Conservation (phyloP, 1,139 yeast genomes). For the Meyerozyma sp. region DNA sequence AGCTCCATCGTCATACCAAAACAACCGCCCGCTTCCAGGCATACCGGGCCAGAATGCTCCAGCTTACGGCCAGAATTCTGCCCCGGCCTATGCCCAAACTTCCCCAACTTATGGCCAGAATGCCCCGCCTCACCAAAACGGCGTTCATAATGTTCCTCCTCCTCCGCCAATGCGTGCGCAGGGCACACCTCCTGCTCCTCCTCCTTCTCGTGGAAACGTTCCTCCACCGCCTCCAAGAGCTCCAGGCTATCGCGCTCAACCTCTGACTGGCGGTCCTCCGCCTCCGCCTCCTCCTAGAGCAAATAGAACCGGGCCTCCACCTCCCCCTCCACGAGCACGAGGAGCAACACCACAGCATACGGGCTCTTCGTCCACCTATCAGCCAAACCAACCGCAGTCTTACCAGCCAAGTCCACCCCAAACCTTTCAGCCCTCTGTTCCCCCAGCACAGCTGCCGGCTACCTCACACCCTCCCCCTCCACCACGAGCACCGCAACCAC, state of each 20-base stretch:
- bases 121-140: neutral
- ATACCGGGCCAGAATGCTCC: slow-evolving; percentile 2
- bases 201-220: slow-evolving; percentile 22
- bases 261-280: slow-evolving; percentile 11
- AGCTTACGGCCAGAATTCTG: neutral
- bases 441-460: slow-evolving; percentile 6
- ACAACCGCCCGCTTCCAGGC: slow-evolving; percentile 3
- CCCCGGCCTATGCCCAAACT: neutral
- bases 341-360: slow-evolving; percentile 6
- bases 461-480: slow-evolving; percentile 5
- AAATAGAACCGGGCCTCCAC: slow-evolving; percentile 4
- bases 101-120: neutral
- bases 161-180: slow-evolving; percentile 1
- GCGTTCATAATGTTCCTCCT: slow-evolving; percentile 4
- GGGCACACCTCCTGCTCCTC: slow-evolving; percentile 30
- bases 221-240: slow-evolving; percentile 3
- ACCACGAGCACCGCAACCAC: slow-evolving; percentile 6
- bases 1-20: slow-evolving; percentile 5
- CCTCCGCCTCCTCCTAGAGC: slow-evolving; percentile 6
- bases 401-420: slow-evolving; percentile 2
- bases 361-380: slow-evolving; percentile 10
- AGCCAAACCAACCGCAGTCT: slow-evolving; percentile 7
- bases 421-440: slow-evolving; percentile 3
- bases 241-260: slow-evolving; percentile 22
- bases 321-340: slow-evolving; percentile 8